Evolutionary conservation across 805 yeast genomes (phyloP), one percentile per base, ranked within the genome.

Genomic region (Tetrapisispora iriomotensis): DNA sequence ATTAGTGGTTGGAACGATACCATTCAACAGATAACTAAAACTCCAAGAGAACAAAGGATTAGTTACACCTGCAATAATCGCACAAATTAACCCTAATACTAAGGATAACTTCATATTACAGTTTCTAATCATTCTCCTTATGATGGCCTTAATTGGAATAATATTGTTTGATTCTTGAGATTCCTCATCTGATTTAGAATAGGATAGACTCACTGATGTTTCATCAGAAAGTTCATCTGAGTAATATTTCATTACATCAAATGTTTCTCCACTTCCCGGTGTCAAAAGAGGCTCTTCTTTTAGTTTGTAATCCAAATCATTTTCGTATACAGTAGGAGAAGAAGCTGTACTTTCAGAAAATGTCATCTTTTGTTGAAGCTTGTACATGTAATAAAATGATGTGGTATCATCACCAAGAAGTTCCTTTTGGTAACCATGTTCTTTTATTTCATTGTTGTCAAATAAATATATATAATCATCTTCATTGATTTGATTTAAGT

Each of bases 11-110:
- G 82, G 76, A 8, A 83, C 67, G 50, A 85, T 74, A 12, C 79
- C 81, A 19, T 71, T 58, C 7, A 90, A 60, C 8, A 90, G 60
- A 43, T 77, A 76, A 1, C 96, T 75, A 45, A 88, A 76, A 21
- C 82, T 72, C 53, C 61, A 87, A 0, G 96, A 82, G 45, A 92
- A 86, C 0, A 83, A 61, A 0, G 97, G 96, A 42, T 76, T 79
- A 1, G 74, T 58, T 0, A 70, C 71, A 9, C 94, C 88, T 43
- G 79, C 75, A 1, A 72, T 34, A 0, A 78, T 45, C 0, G 87
- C 66, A 5, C 71, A 47, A 0, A 70, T 0, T 1, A 82, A 39
- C 0, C 96, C 96, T 1, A 71, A 1, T 1, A 56, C 10, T 1
- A 76, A 49, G 3, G 59, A 43, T 4, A 32, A 19, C 33, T 55